Conservation (phyloP, 2,329 filamentous ascomycete species). For the Neonectria punicea region DNA sequence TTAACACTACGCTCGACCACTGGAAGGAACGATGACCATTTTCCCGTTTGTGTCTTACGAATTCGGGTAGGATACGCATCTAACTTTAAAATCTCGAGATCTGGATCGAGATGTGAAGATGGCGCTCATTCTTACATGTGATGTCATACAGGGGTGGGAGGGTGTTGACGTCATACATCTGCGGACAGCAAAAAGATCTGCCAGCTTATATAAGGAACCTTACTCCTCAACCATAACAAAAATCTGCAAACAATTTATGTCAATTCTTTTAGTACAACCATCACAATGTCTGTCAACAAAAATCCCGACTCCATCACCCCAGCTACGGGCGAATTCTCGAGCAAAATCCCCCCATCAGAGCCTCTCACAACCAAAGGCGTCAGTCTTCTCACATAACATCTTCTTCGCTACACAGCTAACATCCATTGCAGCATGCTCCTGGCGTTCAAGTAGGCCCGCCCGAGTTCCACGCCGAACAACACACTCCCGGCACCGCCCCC, state of each 20-base stretch:
- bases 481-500: constrained; percentile 73
- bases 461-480: constrained; percentile 71
- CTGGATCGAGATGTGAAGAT: background rate
- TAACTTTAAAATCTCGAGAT: background rate
- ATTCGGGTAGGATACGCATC: background rate
- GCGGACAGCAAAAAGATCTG: background rate
- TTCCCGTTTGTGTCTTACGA: background rate
- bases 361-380: constrained; percentile 66
- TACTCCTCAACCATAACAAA: background rate
- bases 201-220: background rate
- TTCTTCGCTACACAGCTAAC: constrained; percentile 18
- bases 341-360: constrained; percentile 59
- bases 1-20: background rate
- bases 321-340: constrained; percentile 66
- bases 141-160: constrained; percentile 13
- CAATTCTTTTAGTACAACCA: background rate
- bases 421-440: constrained; percentile 66
- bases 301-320: constrained; percentile 63
- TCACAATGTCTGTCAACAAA: constrained; percentile 53
- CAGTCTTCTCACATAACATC: constrained; percentile 46
- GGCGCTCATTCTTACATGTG: background rate
- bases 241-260: background rate
- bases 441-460: constrained; percentile 69
- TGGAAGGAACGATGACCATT: background rate
- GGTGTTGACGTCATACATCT: constrained; percentile 18